Evolutionary conservation across 1,284 basidiomycete species (phyloP), one percentile per base, ranked within the genome.

Genomic region (Pseudomicrostroma phylloplanum): DNA sequence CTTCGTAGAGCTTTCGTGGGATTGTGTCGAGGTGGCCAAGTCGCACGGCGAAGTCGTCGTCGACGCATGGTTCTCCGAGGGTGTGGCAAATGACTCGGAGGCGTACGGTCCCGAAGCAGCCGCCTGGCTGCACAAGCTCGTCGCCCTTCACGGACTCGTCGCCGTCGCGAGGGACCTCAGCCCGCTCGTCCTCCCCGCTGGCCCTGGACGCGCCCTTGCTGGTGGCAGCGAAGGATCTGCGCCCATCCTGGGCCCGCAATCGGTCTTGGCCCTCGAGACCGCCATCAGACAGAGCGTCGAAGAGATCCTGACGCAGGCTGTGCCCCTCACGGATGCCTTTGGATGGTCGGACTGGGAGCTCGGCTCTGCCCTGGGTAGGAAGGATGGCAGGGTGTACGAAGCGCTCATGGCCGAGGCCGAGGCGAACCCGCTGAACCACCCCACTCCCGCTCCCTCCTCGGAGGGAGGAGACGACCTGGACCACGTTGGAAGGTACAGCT

Each of bases 301-400:
- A 30, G 81, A 83, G 51, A 72, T 91, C 9, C 76, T 89, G 1
- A 86, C 87, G 0, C 84, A 91, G 66, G 84, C 84, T 4, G 85
- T 91, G 60, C 87, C 85, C 0, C 79, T 91, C 42, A 86, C 84
- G 15, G 89, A 91, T 72, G 86, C 87, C 1, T 89, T 90, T 73
- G 87, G 86, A 0, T 88, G 88, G 74, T 83, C 85, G 0, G 88
- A 91, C 71, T 90, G 87, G 87, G 86, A 89, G 59, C 80, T 90
- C 7, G 84, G 51, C 21, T 61, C 63, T 84, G 87, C 78, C 84
- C 86, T 9, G 77, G 85, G 88, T 2, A 84, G 86, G 12, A 83
- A 83, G 60, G 83, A 87, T 71, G 88, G 88, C 0, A 82, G 83
- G 12, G 87, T 86, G 13, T 90, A 90, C 65, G 84, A 89, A 61